Evolutionary conservation across 2,329 filamentous ascomycete genomes (phyloP).

Genomic region (Ophiocordyceps camponoti-leonardi): DNA sequence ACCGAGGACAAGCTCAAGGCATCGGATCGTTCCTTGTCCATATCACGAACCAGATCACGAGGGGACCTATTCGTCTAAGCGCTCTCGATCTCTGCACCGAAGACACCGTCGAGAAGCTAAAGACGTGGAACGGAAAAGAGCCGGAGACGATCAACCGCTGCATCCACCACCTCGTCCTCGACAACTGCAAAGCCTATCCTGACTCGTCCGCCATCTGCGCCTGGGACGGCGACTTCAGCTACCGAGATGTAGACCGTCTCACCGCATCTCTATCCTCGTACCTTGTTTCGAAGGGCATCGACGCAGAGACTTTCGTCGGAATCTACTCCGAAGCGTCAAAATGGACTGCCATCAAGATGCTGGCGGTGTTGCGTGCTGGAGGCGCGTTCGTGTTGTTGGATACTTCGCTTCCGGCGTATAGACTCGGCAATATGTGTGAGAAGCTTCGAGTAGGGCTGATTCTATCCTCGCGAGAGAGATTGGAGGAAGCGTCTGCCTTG

Average conservation of each 20-base stretch:
- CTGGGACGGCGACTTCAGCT: conserved; percentile 15
- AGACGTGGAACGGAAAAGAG: not conserved
- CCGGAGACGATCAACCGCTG: conserved; percentile 3
- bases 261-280: conserved; percentile 9
- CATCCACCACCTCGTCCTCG: conserved; percentile 9
- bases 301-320: conserved; percentile 10
- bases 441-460: not conserved
- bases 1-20: not conserved
- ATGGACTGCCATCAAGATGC: conserved; percentile 12
- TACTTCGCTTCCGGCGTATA: conserved; percentile 1
- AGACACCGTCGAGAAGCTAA: not conserved
- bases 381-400: conserved; percentile 16
- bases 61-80: not conserved
- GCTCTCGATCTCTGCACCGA: not conserved
- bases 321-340: conserved; percentile 15
- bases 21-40: not conserved
- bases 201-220: conserved; percentile 11
- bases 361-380: conserved; percentile 15
- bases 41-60: not conserved
- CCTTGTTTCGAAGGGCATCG: conserved; percentile 7
- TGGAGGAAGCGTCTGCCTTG: not conserved
- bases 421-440: conserved; percentile 2
- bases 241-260: conserved; percentile 8
- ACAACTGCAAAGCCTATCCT: conserved; percentile 8
- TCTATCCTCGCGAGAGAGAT: not conserved